Evolutionary conservation across 768 basidiomycete genomes (phyloP).

Genomic region (Galerina sulciceps): DNA sequence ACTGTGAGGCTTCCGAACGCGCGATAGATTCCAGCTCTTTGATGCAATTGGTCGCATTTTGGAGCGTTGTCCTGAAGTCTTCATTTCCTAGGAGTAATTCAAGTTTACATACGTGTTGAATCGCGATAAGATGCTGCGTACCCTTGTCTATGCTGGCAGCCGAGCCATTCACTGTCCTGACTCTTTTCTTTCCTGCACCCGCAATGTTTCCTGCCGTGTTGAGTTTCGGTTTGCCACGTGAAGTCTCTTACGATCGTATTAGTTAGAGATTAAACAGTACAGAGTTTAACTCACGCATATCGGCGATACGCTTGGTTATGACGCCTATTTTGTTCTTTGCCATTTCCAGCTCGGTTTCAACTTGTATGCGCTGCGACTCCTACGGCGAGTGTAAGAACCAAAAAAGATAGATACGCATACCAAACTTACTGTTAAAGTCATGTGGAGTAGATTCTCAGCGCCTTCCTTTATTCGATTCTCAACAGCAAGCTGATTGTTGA

Average conservation of each 20-base stretch:
- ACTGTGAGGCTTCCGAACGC: slow-evolving; percentile 35
- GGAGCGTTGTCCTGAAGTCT: slow-evolving; percentile 74
- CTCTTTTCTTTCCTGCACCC: slow-evolving; percentile 18
- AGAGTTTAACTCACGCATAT: slow-evolving; percentile 40
- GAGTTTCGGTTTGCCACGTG: slow-evolving; percentile 22
- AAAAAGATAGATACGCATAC: neutral
- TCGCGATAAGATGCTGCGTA: slow-evolving; percentile 14
- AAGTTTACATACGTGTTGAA: neutral
- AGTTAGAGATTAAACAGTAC: neutral
- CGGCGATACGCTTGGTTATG: slow-evolving; percentile 62
- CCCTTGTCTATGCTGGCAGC: slow-evolving; percentile 41
- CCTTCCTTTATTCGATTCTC: slow-evolving; percentile 89
- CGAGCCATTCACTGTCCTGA: slow-evolving; percentile 12
- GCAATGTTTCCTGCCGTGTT: slow-evolving; percentile 8
- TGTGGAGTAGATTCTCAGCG: slow-evolving; percentile 85
- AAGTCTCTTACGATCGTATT: slow-evolving; percentile 31
- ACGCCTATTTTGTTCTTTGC: slow-evolving; percentile 74
- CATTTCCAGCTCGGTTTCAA: slow-evolving; percentile 77
- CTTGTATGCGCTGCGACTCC: slow-evolving; percentile 71
- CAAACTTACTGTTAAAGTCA: slow-evolving; percentile 54
- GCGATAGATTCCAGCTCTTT: slow-evolving; percentile 56
- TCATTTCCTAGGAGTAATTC: slow-evolving; percentile 42
- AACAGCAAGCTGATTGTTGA: slow-evolving; percentile 71
- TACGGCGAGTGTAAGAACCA: slow-evolving; percentile 24
- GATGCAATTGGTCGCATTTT: slow-evolving; percentile 63